These are phyloP conservation scores for Ceratonia siliqua DNA, from an alignment of 306 rosid species.

Conservation along the genomic window DNA sequence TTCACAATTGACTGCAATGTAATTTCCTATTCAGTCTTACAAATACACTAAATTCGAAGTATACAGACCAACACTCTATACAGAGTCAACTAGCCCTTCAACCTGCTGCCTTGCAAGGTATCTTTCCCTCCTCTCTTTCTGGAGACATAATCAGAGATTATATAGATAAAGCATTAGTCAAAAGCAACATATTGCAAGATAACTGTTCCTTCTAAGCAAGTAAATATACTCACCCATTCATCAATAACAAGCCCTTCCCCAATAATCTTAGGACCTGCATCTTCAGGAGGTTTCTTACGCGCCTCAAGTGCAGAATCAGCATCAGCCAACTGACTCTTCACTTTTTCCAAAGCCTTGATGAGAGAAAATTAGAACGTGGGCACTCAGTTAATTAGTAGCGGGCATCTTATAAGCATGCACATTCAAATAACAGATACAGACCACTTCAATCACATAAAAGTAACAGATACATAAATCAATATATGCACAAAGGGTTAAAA, in stretches of 20 bases:
- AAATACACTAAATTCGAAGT: conserved; percentile 20
- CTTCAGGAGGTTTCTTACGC: conserved; percentile 77
- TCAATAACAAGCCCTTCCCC: conserved; percentile 97
- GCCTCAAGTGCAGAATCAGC: conserved; percentile 84
- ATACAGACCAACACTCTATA: conserved; percentile 44
- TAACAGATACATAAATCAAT: neutral
- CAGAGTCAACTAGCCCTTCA: conserved; percentile 71
- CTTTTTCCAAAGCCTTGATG: conserved; percentile 65
- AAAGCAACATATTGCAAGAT: neutral
- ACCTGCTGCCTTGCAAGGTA: conserved; percentile 91
- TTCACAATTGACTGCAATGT: neutral
- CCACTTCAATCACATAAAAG: neutral
- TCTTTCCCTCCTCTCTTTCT: conserved; percentile 98
- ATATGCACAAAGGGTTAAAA: no score
- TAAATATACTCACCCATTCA: conserved; percentile 75
- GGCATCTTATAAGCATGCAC: neutral
- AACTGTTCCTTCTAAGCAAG: no score
- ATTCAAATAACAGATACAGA: neutral
- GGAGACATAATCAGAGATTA: conserved; percentile 15
- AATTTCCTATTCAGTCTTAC: conserved; percentile 3
- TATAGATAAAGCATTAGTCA: conserved; percentile 8
- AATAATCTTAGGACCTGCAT: conserved; percentile 68
- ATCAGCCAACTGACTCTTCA: conserved; percentile 76
- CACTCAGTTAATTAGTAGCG: neutral
- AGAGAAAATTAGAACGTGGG: neutral